Percentiles rank a stretch among this genome's conserved stretches.
These are phyloP conservation scores for Phytophthora tubulina DNA, from an alignment of 352 stramenopile genomes.

Conservation along the genomic window DNA sequence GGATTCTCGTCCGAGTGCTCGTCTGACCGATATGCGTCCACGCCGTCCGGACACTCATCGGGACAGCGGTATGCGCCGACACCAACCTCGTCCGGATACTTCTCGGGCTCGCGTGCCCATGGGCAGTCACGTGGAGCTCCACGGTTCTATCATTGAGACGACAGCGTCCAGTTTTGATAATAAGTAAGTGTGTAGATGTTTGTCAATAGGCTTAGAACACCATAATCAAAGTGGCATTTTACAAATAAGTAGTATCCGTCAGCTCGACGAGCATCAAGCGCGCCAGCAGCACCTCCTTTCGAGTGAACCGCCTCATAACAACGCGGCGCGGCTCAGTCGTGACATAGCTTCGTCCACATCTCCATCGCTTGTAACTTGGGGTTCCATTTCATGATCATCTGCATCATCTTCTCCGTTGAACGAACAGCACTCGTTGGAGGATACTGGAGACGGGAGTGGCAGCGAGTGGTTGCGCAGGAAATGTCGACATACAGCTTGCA, in stretches of 20 bases:
- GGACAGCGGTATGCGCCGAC: conserved; percentile 25
- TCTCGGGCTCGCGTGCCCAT: conserved; percentile 24
- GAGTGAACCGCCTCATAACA: conserved; percentile 26
- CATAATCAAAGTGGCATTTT: conserved; percentile 30
- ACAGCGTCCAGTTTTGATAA: conserved; percentile 28
- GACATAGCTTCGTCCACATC: conserved; percentile 22
- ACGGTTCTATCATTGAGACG: conserved; percentile 31
- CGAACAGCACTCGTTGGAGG: conserved; percentile 23
- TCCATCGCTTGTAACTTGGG: conserved; percentile 18
- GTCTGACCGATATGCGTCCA: conserved; percentile 23
- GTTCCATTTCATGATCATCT: conserved; percentile 27
- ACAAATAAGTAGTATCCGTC: conserved; percentile 38
- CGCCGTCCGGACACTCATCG: conserved; percentile 24
- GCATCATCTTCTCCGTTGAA: conserved; percentile 33
- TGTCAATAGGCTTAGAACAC: conserved; percentile 36
- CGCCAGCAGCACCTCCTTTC: conserved; percentile 6
- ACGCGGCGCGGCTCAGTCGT: conserved; percentile 27
- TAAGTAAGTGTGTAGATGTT: conserved; percentile 30
- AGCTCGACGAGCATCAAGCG: neutral
- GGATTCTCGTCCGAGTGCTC: conserved; percentile 26
- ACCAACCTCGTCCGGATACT: conserved; percentile 35
- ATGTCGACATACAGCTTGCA: conserved; percentile 93
- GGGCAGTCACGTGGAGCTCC: conserved; percentile 28
- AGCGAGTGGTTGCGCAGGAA: conserved; percentile 89
- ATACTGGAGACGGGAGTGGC: conserved; percentile 4